A percentile compares a stretch with the other conserved stretches of the same genome.
Evolutionary conservation across 1,139 yeast genomes (phyloP).

Genomic region (Debaryomyces sp.): DNA sequence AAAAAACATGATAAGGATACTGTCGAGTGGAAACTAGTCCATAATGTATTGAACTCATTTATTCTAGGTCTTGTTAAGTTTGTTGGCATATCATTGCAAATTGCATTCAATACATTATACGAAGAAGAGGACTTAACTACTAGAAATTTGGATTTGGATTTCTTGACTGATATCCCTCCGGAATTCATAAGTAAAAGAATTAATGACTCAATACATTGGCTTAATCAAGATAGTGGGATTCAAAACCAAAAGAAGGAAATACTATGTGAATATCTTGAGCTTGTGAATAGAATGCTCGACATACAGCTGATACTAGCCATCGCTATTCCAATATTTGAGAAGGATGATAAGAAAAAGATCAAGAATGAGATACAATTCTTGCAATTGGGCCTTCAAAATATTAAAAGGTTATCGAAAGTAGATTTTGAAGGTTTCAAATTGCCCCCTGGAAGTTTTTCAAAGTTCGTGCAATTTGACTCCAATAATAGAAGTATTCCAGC

Average conservation of each 20-base stretch:
- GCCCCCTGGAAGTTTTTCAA: conserved; percentile 41
- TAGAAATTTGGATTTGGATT: conserved; percentile 56
- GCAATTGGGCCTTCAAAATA: conserved; percentile 14
- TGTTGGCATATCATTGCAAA: conserved; percentile 48
- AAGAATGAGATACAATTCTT: conserved; percentile 1
- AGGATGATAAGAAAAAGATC: conserved; percentile 3
- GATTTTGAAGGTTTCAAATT: conserved; percentile 9
- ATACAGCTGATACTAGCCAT: conserved; percentile 29
- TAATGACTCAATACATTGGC: conserved; percentile 23
- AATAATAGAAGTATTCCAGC: conserved; percentile 64
- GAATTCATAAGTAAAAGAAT: conserved; percentile 27
- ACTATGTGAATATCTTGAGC: conserved; percentile 28
- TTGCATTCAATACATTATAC: conserved; percentile 63
- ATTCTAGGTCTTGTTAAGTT: conserved; percentile 55
- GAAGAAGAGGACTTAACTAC: conserved; percentile 79
- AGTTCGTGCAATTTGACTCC: conserved; percentile 55
- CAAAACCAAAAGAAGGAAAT: conserved; percentile 14
- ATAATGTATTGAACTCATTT: conserved; percentile 50
- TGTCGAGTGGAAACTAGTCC: conserved; percentile 35
- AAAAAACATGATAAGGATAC: conserved; percentile 10
- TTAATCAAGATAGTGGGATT: conserved; percentile 13
- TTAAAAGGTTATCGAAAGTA: conserved; percentile 15
- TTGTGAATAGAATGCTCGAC: conserved; percentile 29
- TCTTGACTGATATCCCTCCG: conserved; percentile 29
- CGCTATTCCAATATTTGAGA: conserved; percentile 24